A percentile compares a stretch with the other conserved stretches of the same genome.
Evolutionary conservation across 768 basidiomycete species (phyloP).

Genomic region (Daedalea quercina): DNA sequence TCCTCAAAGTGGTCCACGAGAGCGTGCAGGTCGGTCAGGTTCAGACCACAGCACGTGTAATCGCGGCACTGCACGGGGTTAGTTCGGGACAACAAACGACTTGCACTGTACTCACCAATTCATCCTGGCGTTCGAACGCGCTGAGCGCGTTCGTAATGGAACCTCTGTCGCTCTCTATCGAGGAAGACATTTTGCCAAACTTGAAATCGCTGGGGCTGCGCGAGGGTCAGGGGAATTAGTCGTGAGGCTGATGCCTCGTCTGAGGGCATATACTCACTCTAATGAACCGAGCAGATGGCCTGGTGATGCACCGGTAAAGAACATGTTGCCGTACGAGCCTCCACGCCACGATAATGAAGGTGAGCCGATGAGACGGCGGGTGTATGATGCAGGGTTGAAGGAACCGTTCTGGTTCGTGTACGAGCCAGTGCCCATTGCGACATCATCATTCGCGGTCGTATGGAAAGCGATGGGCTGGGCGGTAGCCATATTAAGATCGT

Average conservation of each 20-base stretch:
- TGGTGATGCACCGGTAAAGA: conserved; percentile 58
- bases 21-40: conserved; percentile 70
- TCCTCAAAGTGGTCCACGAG: conserved; percentile 92
- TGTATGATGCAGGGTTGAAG: conserved; percentile 63
- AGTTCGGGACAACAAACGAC: not conserved
- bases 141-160: conserved; percentile 60
- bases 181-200: conserved; percentile 40
- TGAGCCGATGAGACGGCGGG: conserved; percentile 62
- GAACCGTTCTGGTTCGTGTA: conserved; percentile 38
- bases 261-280: conserved; percentile 44
- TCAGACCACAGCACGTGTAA: conserved; percentile 84
- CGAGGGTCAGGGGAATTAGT: not conserved
- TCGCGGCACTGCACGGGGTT: conserved; percentile 56
- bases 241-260: not conserved
- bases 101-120: conserved; percentile 44
- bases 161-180: conserved; percentile 54
- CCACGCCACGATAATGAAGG: conserved; percentile 61
- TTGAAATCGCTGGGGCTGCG: conserved; percentile 41
- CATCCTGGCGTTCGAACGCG: conserved; percentile 63
- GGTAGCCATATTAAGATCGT: conserved; percentile 25
- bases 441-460: conserved; percentile 19
- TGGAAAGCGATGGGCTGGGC: conserved; percentile 42
- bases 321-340: conserved; percentile 57
- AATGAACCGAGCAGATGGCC: conserved; percentile 54
- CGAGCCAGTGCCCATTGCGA: conserved; percentile 40